Percentiles rank a stretch among this genome's conserved stretches.
These are phyloP conservation scores for Henckelia pumila DNA, from an alignment of 257 asterid genomes.

Conservation along the genomic window DNA sequence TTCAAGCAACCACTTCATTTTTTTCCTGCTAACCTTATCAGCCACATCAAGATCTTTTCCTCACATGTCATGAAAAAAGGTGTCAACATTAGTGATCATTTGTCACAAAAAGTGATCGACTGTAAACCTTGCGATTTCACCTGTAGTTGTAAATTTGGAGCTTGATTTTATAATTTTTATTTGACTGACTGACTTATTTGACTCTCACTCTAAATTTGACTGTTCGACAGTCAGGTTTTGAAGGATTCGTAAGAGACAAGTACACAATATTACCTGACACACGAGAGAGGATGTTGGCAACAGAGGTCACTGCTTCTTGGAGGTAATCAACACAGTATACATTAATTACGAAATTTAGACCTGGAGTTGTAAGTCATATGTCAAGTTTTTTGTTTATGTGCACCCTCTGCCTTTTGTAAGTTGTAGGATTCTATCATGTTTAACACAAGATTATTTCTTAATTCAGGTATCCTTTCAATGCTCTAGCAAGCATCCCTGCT, in stretches of 20 bases:
- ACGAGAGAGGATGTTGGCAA: slow-evolving; percentile 87
- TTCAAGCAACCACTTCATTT: not conserved
- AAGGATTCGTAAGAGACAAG: slow-evolving; percentile 84
- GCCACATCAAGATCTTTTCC: not conserved
- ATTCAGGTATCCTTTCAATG: slow-evolving; percentile 66
- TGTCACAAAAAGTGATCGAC: not conserved
- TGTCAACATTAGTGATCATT: not conserved
- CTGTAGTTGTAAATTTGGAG: slow-evolving; percentile 5
- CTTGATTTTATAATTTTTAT: slow-evolving; percentile 20
- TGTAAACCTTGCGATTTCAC: not conserved
- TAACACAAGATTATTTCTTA: slow-evolving; percentile 22
- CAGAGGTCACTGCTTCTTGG: slow-evolving; percentile 92
- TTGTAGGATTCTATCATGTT: slow-evolving; percentile 1
- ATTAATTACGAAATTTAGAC: slow-evolving; percentile 8
- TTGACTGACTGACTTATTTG: slow-evolving; percentile 9
- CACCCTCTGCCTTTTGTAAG: slow-evolving; percentile 12
- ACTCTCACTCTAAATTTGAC: slow-evolving; percentile 26
- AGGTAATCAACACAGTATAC: slow-evolving; percentile 37
- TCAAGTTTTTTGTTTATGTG: slow-evolving; percentile 1
- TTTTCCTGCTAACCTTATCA: not conserved
- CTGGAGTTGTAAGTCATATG: slow-evolving; percentile 9
- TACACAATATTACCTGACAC: slow-evolving; percentile 93
- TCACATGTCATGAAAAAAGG: not conserved
- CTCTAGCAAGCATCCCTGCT: slow-evolving; percentile 58
- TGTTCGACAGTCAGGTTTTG: slow-evolving; percentile 85